Evolutionary conservation across 108 stramenopile genomes (phyloP).

Genomic region (Hondaea fermentalgiana): DNA sequence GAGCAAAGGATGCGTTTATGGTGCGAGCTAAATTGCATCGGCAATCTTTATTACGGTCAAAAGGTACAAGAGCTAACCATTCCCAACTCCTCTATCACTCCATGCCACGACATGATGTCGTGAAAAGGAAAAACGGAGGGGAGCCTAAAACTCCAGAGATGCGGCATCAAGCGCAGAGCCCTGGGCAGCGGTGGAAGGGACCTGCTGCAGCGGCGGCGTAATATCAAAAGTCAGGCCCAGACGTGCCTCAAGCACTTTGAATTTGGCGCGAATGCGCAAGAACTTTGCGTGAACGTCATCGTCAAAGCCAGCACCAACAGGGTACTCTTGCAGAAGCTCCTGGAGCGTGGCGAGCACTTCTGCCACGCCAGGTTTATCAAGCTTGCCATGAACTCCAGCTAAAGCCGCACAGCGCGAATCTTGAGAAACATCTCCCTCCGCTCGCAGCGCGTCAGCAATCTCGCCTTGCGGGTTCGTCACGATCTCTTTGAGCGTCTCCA

Average conservation of each 20-base stretch:
- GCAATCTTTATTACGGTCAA: too few relatives aligned
- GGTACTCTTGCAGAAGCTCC: background rate
- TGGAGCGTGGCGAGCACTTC: background rate
- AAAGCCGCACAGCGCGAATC: background rate
- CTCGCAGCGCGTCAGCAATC: background rate
- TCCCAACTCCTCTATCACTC: too few relatives aligned
- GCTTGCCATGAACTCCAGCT: background rate
- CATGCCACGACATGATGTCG: too few relatives aligned
- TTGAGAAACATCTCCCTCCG: background rate
- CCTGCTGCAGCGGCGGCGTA: background rate
- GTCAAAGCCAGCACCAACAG: background rate
- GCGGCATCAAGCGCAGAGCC: background rate
- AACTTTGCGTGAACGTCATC: conserved; percentile 2
- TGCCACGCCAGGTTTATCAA: background rate
- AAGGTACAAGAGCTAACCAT: too few relatives aligned
- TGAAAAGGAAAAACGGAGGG: too few relatives aligned
- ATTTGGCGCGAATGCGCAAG: background rate
- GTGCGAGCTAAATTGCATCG: too few relatives aligned
- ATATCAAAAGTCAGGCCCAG: background rate
- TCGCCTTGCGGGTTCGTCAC: background rate
- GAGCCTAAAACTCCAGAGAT: background rate
- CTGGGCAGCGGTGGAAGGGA: background rate
- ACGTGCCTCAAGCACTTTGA: background rate
- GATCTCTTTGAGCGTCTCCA: background rate
- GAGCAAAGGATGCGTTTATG: too few relatives aligned